Evolutionary conservation across 208 protist genomes (phyloP).

Genomic region (Wallacemonas sp.): DNA sequence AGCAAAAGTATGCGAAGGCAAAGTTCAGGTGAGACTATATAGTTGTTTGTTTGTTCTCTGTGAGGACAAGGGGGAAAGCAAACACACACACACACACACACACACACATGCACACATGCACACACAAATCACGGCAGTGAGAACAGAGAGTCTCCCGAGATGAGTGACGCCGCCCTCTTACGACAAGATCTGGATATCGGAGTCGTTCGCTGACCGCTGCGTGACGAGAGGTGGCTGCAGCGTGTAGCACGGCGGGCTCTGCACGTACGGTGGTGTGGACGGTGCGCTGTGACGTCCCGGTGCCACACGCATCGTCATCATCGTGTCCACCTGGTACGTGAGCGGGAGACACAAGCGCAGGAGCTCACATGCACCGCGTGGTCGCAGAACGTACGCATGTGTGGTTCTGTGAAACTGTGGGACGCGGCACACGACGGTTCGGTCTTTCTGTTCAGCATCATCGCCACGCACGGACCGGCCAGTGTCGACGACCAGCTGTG

Average conservation of each 20-base stretch:
- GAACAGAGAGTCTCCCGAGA: too few relatives aligned
- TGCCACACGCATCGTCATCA: constrained; percentile 74
- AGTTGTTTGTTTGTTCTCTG: too few relatives aligned
- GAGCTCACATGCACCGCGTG: constrained; percentile 55
- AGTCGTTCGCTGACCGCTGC: constrained; percentile 63
- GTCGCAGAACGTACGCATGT: constrained; percentile 73
- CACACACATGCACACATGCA: too few relatives aligned
- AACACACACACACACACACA: too few relatives aligned
- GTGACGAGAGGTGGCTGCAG: constrained; percentile 75
- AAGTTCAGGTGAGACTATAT: too few relatives aligned
- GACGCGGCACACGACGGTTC: constrained; percentile 44
- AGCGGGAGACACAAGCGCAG: constrained; percentile 66
- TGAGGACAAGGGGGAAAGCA: too few relatives aligned
- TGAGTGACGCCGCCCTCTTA: too few relatives aligned
- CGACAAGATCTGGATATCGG: constrained; percentile 85
- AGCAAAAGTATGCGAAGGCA: too few relatives aligned
- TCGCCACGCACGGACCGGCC: too few relatives aligned
- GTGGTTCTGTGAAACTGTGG: constrained; percentile 87
- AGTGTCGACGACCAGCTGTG: constrained; percentile 21
- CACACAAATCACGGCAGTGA: too few relatives aligned
- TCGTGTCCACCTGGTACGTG: constrained; percentile 85
- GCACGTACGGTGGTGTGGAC: constrained; percentile 41
- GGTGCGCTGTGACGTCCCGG: background rate
- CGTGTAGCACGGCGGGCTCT: constrained; percentile 71
- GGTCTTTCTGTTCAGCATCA: background rate